Base-by-base conservation (phyloP, 176 grass and related monocot species). In the Avena insularis region DNA sequence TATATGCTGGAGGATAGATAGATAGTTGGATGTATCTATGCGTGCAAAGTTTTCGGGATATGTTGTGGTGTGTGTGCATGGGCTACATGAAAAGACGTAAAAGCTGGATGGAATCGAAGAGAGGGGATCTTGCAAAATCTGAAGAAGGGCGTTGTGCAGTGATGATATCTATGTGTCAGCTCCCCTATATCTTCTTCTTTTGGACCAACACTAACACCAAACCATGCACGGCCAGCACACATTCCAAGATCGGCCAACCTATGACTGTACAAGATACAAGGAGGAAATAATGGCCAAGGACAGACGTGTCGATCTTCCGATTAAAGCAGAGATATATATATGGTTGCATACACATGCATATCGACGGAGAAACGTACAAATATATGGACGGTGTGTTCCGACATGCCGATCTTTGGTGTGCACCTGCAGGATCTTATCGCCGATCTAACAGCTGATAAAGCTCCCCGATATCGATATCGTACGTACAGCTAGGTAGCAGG, bases 41-140 rank as follows among this genome's bases (percentile, higher is more conserved):
- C 9, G 8, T 76, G 73, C 73, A 76, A 76, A 76, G 73, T 76
- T 76, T 4, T 15, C 73, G 48, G 73, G 73, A 76, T 76, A 76
- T 76, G 73, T 27, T 76, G 12, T 21, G 5, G 38, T 27, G 21
- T 6, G 38, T 40, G 38, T 40, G 63, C 63, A 15, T 66, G 63
- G 38, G 38, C 38, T 43, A 43, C 53, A 7, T 33, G 63, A 67
- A 67, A 67, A 14, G 29, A 67, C 12, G 27, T 67, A 43, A 69
- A 43, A 43, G 67, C 40, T 71, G 1, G 35, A 71, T 71, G 2
- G 35, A 19, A 71, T 43, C 15, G 36, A 43, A n/a, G 67, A 43
- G 46, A 48, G 45, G 35, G 68, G 68, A 76, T 54, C 48, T 76
- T 17, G 48, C 48, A 76, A 76, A 76, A 76, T 76, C 73, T 3